Conservation (phyloP, 208 protist species). For the Kentomonas sorsogonicus region DNA sequence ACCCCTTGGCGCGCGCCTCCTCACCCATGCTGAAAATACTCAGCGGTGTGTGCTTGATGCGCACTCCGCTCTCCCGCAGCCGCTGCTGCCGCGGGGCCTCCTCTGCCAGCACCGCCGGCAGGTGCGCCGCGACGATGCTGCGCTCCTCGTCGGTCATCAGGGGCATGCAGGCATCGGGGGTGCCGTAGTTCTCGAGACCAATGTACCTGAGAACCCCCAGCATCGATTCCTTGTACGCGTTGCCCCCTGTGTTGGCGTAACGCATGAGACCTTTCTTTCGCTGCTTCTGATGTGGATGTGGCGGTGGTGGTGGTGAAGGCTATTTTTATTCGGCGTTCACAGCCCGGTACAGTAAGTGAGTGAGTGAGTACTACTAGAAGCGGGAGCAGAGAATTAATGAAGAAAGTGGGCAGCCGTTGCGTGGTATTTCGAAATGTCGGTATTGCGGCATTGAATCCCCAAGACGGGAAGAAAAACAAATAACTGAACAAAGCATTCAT, state of each 20-base stretch:
- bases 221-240: slow-evolving; percentile 66
- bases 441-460: no score
- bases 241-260: slow-evolving; percentile 5
- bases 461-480: no score
- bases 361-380: no score
- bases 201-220: slow-evolving; percentile 40
- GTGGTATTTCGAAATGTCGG: no score
- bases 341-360: no score
- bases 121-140: slow-evolving; percentile 17
- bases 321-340: slow-evolving; percentile 6
- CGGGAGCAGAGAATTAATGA: no score
- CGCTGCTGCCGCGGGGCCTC: slow-evolving; percentile 22
- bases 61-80: slow-evolving; percentile 17
- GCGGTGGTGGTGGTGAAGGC: not conserved
- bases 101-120: slow-evolving; percentile 6
- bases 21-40: not conserved
- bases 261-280: not conserved
- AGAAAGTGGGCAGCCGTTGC: no score
- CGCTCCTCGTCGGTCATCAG: slow-evolving; percentile 21
- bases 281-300: not conserved
- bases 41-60: slow-evolving; percentile 1
- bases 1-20: not conserved
- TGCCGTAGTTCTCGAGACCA: slow-evolving; percentile 52
- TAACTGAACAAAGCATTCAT: no score
- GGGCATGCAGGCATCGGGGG: slow-evolving; percentile 30